A percentile compares a stretch with the other conserved stretches of the same genome.
These are phyloP conservation scores for Chaetoceros muelleri DNA, from an alignment of 108 stramenopile genomes.

Conservation along the genomic window DNA sequence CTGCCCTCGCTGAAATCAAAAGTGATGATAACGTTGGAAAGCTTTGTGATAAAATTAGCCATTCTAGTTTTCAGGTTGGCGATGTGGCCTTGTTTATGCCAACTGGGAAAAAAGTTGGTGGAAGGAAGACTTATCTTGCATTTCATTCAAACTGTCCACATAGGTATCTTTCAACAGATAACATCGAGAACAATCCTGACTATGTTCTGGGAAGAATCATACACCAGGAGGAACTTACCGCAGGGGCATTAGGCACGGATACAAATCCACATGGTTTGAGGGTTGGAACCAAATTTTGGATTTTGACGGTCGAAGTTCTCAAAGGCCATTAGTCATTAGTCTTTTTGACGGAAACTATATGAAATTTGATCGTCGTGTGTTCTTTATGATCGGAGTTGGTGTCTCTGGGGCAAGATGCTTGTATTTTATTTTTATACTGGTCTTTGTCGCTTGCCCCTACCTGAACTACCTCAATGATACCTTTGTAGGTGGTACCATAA, in stretches of 20 bases:
- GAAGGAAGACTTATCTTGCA: conserved; percentile 65
- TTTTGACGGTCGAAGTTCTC: conserved; percentile 69
- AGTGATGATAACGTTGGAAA: conserved; percentile 2
- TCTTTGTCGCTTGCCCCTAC: too few relatives aligned
- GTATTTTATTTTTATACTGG: too few relatives aligned
- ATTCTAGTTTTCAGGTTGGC: conserved; percentile 68
- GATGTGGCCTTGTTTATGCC: conserved; percentile 83
- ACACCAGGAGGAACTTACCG: conserved; percentile 59
- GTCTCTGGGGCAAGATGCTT: too few relatives aligned
- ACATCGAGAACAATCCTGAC: conserved; percentile 57
- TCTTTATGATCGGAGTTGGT: too few relatives aligned
- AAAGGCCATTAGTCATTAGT: too few relatives aligned
- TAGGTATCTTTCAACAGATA: conserved; percentile 68
- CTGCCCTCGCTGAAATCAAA: conserved; percentile 11
- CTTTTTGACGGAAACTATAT: too few relatives aligned
- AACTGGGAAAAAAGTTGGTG: conserved; percentile 55
- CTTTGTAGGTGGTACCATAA: too few relatives aligned
- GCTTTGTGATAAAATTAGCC: conserved; percentile 66
- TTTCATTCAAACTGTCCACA: conserved; percentile 78
- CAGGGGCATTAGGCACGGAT: conserved; percentile 59
- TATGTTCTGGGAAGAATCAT: conserved; percentile 74
- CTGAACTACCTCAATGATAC: too few relatives aligned
- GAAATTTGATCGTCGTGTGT: too few relatives aligned
- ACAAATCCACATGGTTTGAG: conserved; percentile 76
- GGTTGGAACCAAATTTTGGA: conserved; percentile 74